These are phyloP conservation scores for Vitis hybrid DNA, from an alignment of 177 flowering plant species.

Conservation along the genomic window DNA sequence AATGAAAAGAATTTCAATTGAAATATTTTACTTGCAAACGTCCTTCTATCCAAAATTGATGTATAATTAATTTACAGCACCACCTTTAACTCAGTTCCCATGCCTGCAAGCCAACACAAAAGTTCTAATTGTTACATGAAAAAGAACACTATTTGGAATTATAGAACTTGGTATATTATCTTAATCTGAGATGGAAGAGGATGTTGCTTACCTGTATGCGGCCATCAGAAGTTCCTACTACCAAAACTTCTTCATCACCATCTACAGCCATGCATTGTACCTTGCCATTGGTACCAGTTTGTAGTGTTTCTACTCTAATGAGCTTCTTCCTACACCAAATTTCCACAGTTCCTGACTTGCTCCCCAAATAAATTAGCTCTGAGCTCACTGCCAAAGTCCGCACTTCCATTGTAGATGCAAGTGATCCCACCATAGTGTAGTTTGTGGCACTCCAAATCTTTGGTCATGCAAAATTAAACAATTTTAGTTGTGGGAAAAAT, in stretches of 20 bases:
- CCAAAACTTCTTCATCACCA: slow-evolving; percentile 53
- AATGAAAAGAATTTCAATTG: slow-evolving; percentile 12
- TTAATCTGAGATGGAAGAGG: neutral
- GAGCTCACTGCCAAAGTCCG: slow-evolving; percentile 64
- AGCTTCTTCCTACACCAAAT: slow-evolving; percentile 65
- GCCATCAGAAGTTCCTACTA: slow-evolving; percentile 83
- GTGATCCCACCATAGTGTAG: slow-evolving; percentile 46
- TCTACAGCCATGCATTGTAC: slow-evolving; percentile 59
- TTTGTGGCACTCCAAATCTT: slow-evolving; percentile 69
- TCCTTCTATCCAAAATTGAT: slow-evolving; percentile 6
- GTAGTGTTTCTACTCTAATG: slow-evolving; percentile 51
- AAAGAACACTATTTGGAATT: neutral
- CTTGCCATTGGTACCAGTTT: slow-evolving; percentile 42
- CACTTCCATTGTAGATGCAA: slow-evolving; percentile 50
- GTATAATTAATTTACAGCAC: neutral
- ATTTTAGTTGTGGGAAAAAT: neutral
- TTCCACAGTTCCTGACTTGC: slow-evolving; percentile 64
- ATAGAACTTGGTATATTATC: neutral
- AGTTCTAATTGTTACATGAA: neutral
- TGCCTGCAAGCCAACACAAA: slow-evolving; percentile 41
- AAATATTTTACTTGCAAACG: neutral
- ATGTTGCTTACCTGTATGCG: slow-evolving; percentile 53
- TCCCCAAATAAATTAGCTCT: slow-evolving; percentile 73
- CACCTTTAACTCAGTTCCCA: slow-evolving; percentile 54
- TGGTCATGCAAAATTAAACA: neutral